Evolutionary conservation across 2,329 filamentous ascomycete species (phyloP).

Genomic region (Colletotrichum kahawae): DNA sequence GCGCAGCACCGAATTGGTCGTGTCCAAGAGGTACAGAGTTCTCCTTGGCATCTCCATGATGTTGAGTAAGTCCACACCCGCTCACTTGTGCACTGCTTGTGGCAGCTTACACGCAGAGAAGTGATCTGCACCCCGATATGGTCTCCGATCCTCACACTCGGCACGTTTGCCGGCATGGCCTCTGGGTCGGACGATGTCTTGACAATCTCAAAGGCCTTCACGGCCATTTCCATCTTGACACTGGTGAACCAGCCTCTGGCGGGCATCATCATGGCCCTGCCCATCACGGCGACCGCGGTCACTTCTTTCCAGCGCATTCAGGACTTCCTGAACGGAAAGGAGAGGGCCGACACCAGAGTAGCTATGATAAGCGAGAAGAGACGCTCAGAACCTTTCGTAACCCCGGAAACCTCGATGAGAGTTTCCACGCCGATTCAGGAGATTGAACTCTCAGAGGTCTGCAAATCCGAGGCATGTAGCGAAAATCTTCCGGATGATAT

Average conservation of each 20-base stretch:
- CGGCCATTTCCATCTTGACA: conserved; percentile 24
- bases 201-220: conserved; percentile 24
- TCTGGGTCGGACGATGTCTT: neutral
- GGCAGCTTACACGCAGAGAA: neutral
- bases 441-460: neutral
- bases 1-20: conserved; percentile 25
- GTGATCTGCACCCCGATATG: conserved; percentile 24
- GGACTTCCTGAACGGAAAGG: conserved; percentile 26
- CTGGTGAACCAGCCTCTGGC: conserved; percentile 27
- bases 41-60: conserved; percentile 22
- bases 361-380: neutral
- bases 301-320: conserved; percentile 31
- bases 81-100: neutral
- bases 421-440: neutral
- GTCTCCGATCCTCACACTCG: conserved; percentile 27
- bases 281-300: conserved; percentile 20
- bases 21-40: conserved; percentile 26
- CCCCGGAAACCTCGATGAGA: neutral
- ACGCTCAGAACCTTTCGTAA: too few species aligned
- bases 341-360: conserved; percentile 19
- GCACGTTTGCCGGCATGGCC: conserved; percentile 23
- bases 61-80: conserved; percentile 12
- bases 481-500: neutral
- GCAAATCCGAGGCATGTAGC: neutral
- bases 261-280: conserved; percentile 26